phyloP scores from a whole-genome alignment of 2,329 filamentous ascomycete species.

The Domatiomyces globalis region DNA sequence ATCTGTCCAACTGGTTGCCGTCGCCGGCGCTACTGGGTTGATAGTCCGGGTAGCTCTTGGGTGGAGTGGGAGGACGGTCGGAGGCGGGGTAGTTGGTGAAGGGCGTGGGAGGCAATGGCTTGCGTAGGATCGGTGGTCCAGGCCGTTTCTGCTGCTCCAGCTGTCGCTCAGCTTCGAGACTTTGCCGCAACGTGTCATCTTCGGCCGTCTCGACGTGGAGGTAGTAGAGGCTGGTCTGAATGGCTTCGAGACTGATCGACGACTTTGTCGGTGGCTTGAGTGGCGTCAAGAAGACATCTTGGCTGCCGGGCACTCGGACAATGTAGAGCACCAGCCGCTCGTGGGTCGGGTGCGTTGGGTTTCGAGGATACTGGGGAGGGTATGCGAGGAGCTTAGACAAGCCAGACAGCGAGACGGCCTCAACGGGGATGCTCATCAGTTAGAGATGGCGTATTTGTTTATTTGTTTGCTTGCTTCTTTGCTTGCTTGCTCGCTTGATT shows the following conservation, averaged over 20 bases:
- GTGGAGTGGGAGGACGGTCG: slow-evolving; percentile 9
- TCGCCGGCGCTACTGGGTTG: slow-evolving; percentile 7
- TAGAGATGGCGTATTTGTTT: not conserved
- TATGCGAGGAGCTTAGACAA: slow-evolving; percentile 72
- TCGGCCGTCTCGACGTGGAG: slow-evolving; percentile 60
- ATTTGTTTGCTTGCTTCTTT: not conserved
- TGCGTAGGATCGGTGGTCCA: slow-evolving; percentile 13
- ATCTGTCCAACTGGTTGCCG: slow-evolving; percentile 10
- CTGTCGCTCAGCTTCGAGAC: slow-evolving; percentile 24
- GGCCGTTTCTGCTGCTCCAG: slow-evolving; percentile 3
- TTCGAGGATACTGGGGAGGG: slow-evolving; percentile 71
- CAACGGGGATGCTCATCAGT: slow-evolving; percentile 33
- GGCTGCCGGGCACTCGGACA: slow-evolving; percentile 77
- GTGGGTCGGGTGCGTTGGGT: slow-evolving; percentile 53
- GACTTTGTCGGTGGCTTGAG: slow-evolving; percentile 70
- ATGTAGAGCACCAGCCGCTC: slow-evolving; percentile 78
- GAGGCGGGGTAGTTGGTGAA: slow-evolving; percentile 13
- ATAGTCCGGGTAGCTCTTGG: slow-evolving; percentile 15
- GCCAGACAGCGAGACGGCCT: slow-evolving; percentile 69
- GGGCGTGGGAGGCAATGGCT: slow-evolving; percentile 15
- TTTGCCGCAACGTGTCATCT: slow-evolving; percentile 33
- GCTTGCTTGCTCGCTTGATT: not conserved
- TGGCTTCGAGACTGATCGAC: slow-evolving; percentile 74
- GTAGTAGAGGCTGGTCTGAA: slow-evolving; percentile 80
- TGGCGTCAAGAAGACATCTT: slow-evolving; percentile 84